Percentiles rank a stretch among this genome's conserved stretches.
Evolutionary conservation across 495 filamentous ascomycete species (phyloP).

Genomic region (Lasiosphaeriaceae sp.): DNA sequence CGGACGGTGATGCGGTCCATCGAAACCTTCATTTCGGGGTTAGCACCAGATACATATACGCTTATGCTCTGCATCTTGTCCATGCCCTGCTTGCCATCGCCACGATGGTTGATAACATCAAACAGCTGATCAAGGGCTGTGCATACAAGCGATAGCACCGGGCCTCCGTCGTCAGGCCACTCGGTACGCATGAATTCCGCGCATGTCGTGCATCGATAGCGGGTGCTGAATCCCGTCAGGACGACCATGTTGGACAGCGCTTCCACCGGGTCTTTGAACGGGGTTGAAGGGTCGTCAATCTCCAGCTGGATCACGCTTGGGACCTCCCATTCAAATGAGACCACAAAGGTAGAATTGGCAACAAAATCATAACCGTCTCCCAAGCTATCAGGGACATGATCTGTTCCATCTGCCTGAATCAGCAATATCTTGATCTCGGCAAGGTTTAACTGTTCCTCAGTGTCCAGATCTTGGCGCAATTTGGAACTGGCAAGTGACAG

Average conservation of each 20-base stretch:
- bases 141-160: neutral
- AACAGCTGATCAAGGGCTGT: neutral
- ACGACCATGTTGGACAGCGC: neutral
- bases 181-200: neutral
- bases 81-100: neutral
- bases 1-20: neutral
- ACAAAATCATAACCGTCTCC: neutral
- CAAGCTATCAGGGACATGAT: neutral
- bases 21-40: neutral
- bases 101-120: neutral
- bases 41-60: neutral
- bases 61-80: neutral
- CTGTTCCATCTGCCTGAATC: neutral
- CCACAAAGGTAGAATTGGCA: neutral
- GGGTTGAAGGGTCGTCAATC: neutral
- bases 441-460: neutral
- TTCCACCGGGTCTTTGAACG: neutral
- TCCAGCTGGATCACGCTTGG: neutral
- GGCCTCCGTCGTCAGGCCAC: neutral
- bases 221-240: neutral
- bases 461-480: neutral
- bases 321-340: neutral
- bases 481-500: neutral
- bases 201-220: neutral
- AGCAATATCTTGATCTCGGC: neutral